A percentile compares a stretch with the other conserved stretches of the same genome.
These are phyloP conservation scores for Mucor velutinosus DNA, from an alignment of 371 early-diverging fungal species.

Conservation along the genomic window DNA sequence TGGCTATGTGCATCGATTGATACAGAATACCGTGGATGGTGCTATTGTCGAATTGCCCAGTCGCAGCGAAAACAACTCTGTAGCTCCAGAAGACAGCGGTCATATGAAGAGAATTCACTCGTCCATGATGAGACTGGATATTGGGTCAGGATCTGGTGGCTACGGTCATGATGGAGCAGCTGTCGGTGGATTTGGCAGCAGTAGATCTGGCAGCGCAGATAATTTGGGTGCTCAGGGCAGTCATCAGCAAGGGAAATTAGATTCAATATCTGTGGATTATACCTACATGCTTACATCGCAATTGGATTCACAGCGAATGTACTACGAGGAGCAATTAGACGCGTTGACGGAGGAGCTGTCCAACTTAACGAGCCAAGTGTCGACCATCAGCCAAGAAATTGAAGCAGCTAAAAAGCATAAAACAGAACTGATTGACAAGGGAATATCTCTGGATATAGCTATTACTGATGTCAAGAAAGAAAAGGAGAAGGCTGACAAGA, in stretches of 20 bases:
- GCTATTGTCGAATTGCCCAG: constrained; percentile 88
- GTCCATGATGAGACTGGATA: neutral
- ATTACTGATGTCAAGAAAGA: neutral
- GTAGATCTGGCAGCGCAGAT: constrained; percentile 22
- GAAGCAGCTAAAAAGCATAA: constrained; percentile 8
- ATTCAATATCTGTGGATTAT: constrained; percentile 61
- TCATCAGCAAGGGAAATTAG: neutral
- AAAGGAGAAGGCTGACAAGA: constrained; percentile 10
- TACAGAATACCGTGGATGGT: constrained; percentile 88
- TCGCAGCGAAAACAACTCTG: neutral
- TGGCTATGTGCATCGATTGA: constrained; percentile 91
- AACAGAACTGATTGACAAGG: neutral
- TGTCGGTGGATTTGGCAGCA: neutral
- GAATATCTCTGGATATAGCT: neutral
- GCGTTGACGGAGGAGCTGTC: constrained; percentile 51
- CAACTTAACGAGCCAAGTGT: constrained; percentile 25
- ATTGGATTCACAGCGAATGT: constrained; percentile 86
- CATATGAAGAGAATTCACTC: neutral
- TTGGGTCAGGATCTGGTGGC: neutral
- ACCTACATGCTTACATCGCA: constrained; percentile 78
- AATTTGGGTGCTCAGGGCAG: neutral
- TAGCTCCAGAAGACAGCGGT: neutral
- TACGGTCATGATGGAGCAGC: neutral
- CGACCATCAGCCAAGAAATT: constrained; percentile 13
- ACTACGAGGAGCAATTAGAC: constrained; percentile 77